phyloP scores from a whole-genome alignment of 78 protist genomes.

The Dictyostelium brefeldianum region DNA sequence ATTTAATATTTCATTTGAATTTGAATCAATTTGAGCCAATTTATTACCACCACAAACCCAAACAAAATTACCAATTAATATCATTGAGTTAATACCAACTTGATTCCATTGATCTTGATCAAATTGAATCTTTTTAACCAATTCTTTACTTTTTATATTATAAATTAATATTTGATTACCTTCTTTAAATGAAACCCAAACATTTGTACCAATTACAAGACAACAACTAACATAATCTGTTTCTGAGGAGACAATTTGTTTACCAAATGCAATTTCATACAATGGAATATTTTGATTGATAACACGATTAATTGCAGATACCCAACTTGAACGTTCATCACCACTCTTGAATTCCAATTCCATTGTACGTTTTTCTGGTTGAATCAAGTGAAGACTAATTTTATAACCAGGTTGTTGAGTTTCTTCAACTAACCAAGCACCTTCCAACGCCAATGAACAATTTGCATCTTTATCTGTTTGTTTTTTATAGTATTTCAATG shows the following conservation, averaged over 20 bases:
- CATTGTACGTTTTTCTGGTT: conserved; percentile 35
- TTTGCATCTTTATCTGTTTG: conserved; percentile 37
- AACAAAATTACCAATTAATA: conserved; percentile 1
- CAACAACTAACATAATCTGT: not conserved
- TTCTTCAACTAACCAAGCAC: conserved; percentile 16
- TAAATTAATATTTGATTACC: not conserved
- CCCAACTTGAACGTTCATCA: conserved; percentile 45
- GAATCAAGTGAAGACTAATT: not conserved
- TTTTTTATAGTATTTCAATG: conserved; percentile 40
- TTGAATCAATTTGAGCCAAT: conserved; percentile 40
- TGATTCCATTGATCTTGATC: conserved; percentile 30
- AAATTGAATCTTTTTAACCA: not conserved
- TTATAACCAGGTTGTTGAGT: conserved; percentile 3
- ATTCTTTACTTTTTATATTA: not conserved
- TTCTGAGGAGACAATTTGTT: not conserved
- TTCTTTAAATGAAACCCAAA: conserved; percentile 58
- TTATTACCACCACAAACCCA: conserved; percentile 28
- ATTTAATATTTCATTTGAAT: not conserved
- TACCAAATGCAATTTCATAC: conserved; percentile 6
- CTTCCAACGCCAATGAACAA: conserved; percentile 21
- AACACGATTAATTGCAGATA: conserved; percentile 14
- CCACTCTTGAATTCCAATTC: conserved; percentile 52
- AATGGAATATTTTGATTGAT: conserved; percentile 64
- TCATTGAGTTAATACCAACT: conserved; percentile 33
- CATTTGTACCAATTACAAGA: not conserved